Percentiles rank a stretch among this genome's conserved stretches.
phyloP scores from a whole-genome alignment of 2,329 filamentous ascomycete genomes.

The Colletotrichum brevisporum region DNA sequence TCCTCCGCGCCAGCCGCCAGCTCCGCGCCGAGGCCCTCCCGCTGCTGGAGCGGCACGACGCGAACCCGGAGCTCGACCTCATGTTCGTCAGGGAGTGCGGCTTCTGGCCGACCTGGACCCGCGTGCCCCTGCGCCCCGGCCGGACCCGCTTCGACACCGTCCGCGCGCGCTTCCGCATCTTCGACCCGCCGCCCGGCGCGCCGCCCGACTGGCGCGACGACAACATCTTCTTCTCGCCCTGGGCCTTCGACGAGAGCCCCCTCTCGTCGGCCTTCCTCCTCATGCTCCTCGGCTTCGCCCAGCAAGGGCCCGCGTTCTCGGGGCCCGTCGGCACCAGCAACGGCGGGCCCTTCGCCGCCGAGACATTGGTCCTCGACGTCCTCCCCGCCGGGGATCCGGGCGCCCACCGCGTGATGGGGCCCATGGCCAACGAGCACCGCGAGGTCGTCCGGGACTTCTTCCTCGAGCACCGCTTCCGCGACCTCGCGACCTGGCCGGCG shows the following conservation, averaged over 20 bases:
- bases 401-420: not conserved
- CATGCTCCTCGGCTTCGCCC: not conserved
- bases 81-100: not conserved
- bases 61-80: not conserved
- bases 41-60: not conserved
- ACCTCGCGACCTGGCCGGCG: not conserved
- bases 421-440: not conserved
- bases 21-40: not conserved
- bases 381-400: not conserved
- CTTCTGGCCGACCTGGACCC: not conserved
- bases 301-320: not conserved
- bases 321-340: not conserved
- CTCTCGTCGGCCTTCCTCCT: not conserved
- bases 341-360: not conserved
- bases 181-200: not conserved
- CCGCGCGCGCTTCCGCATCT: not conserved
- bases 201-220: not conserved
- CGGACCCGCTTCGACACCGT: not conserved
- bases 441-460: not conserved
- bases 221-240: too few species aligned
- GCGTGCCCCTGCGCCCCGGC: too few species aligned
- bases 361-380: not conserved
- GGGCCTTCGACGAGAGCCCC: not conserved
- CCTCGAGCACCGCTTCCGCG: not conserved
- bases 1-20: not conserved